These are phyloP conservation scores for Hyphopichia khmerensis DNA, from an alignment of 1,139 yeast species.

Conservation along the genomic window DNA sequence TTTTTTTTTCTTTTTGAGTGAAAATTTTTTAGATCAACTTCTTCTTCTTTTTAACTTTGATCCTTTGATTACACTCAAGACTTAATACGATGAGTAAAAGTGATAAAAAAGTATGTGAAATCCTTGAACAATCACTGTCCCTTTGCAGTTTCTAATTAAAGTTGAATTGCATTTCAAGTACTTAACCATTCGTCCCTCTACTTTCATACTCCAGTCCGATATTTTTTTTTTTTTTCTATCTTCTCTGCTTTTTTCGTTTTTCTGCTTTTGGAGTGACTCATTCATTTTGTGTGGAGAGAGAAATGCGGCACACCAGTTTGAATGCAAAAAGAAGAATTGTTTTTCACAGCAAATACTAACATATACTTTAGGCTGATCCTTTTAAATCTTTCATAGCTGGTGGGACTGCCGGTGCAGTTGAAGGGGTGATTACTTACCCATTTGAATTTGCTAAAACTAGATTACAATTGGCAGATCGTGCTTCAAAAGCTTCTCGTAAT, in stretches of 20 bases:
- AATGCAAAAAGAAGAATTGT: neutral
- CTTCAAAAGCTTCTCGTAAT: slow-evolving; percentile 68
- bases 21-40: neutral
- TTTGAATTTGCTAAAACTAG: slow-evolving; percentile 97
- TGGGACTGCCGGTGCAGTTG: slow-evolving; percentile 92
- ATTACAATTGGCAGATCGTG: slow-evolving; percentile 76
- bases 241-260: neutral
- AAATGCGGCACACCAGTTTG: neutral
- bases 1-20: neutral
- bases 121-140: too few relatives aligned
- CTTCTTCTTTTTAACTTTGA: neutral
- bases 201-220: too few relatives aligned
- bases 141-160: too few relatives aligned
- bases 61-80: too few relatives aligned
- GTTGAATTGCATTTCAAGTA: too few relatives aligned
- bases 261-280: neutral
- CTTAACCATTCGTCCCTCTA: neutral
- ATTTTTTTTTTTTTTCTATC: neutral
- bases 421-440: slow-evolving; percentile 88
- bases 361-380: slow-evolving; percentile 41
- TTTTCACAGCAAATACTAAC: neutral
- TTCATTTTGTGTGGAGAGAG: neutral
- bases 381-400: slow-evolving; percentile 86
- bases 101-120: slow-evolving; percentile 3
- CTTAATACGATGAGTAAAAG: neutral